Percentiles rank a stretch among this genome's conserved stretches.
These are phyloP conservation scores for Eleusine indica DNA, from an alignment of 176 grass and related monocot species.

Conservation along the genomic window DNA sequence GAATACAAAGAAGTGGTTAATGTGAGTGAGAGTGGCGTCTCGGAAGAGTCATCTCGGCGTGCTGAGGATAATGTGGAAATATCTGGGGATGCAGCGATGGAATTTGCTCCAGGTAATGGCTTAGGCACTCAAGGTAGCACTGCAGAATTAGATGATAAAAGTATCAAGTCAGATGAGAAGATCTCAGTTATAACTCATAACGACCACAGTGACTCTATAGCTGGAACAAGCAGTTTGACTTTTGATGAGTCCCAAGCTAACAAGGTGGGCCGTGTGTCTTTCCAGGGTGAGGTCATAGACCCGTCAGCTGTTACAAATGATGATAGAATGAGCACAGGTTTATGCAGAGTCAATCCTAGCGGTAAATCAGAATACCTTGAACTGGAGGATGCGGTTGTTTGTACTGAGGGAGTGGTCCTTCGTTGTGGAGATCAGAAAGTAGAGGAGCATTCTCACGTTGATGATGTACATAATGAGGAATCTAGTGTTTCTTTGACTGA, in stretches of 20 bases:
- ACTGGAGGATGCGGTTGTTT: conserved; percentile 34
- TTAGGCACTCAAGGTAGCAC: conserved; percentile 20
- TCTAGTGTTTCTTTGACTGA: conserved; percentile 24
- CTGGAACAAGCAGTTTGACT: background rate
- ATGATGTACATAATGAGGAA: conserved; percentile 15
- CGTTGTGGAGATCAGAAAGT: conserved; percentile 36
- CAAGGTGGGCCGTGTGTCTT: conserved; percentile 5
- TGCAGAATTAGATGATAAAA: conserved; percentile 26
- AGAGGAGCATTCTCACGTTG: conserved; percentile 26
- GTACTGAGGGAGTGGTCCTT: conserved; percentile 37
- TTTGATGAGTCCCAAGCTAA: conserved; percentile 33
- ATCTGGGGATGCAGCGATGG: background rate
- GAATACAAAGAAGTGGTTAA: conserved; percentile 20
- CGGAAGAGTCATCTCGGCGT: conserved; percentile 21
- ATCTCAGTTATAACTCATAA: conserved; percentile 13
- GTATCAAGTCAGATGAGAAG: conserved; percentile 24
- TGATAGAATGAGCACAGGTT: background rate
- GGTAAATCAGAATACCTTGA: conserved; percentile 33
- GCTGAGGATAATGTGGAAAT: conserved; percentile 8
- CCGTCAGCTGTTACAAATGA: conserved; percentile 36
- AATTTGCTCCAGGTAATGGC: conserved; percentile 32
- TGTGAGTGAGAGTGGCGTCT: background rate
- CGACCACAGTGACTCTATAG: conserved; percentile 21
- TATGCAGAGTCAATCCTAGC: conserved; percentile 30
- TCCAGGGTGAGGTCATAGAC: conserved; percentile 54